Evolutionary conservation across 805 yeast genomes (phyloP), one percentile per base, ranked within the genome.

Genomic region (Groenewaldozyma salmanticensis): DNA sequence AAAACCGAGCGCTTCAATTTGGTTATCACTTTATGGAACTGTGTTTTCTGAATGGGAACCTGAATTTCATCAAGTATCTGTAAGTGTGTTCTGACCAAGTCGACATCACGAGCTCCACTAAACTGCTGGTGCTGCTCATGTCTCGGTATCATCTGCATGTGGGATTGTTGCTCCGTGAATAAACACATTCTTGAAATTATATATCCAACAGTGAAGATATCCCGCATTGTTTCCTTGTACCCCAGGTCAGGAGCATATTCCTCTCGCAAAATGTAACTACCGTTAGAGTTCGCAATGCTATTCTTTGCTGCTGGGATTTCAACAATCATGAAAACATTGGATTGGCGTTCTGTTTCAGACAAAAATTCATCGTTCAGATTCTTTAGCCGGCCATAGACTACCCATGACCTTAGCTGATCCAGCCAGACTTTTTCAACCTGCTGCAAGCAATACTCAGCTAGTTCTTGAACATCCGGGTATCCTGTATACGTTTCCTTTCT

Each of bases 371-470:
- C 29, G 13, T 24, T 24, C 29, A 24, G 13, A 7, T 13, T 13
- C 29, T 24, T 24, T 24, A 49, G 34, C 21, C 46, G 38, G 2
- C 54, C 55, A 33, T 49, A 52, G 4, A 50, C 31, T 5, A 47
- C 35, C 55, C 52, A 51, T 15, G 47, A 17, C 33, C 44, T 24
- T 7, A 51, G 32, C 22, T 47, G 52, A 9, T 37, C 31, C 21
- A 51, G 32, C 54, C 54, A 51, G 16, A 41, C 27, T n/a, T 34
- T 33, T 19, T 52, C 47, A 19, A 49, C 44, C 7, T 43, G 43
- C 3, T 33, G 27, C 6, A 51, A 15, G 15, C 52, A 47, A 7
- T 37, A 29, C 4, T 38, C 38, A 7, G 43, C 42, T 29, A 42
- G 37, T 16, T 6, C 41, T 18, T 29, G 18, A 21, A 42, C 40